These are phyloP conservation scores for Ampelomyces quisqualis DNA, from an alignment of 2,329 filamentous ascomycete genomes.

Conservation along the genomic window DNA sequence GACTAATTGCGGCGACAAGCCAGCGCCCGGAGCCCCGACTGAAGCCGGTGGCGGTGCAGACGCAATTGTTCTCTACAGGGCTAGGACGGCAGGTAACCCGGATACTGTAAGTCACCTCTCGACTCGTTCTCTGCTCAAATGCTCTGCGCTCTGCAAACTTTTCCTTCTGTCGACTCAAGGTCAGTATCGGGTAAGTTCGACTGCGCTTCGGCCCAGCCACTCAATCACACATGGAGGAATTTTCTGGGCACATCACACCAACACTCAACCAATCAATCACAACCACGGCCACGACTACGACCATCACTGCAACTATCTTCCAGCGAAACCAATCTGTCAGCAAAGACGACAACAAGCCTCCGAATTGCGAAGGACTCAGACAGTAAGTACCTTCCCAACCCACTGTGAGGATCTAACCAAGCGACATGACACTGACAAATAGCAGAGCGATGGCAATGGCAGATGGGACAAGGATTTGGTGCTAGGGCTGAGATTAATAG, in stretches of 20 bases:
- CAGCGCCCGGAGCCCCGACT: background rate
- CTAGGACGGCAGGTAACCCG: background rate
- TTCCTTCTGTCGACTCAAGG: background rate
- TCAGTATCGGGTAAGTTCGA: constrained; percentile 2
- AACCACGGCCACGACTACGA: background rate
- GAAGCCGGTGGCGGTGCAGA: constrained; percentile 1
- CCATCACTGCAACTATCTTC: background rate
- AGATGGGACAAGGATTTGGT: too few species aligned
- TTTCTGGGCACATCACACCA: background rate
- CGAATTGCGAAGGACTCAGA: too few species aligned
- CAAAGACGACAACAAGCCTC: too few species aligned
- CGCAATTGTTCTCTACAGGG: background rate
- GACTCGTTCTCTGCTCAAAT: constrained; percentile 4
- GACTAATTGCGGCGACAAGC: background rate
- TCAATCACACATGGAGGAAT: background rate
- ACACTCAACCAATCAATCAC: background rate
- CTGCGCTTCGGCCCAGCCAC: background rate
- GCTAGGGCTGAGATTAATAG: too few species aligned
- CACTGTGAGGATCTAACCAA: background rate
- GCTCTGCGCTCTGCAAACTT: constrained; percentile 3
- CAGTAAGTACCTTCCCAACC: background rate
- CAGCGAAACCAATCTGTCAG: too few species aligned
- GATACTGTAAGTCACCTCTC: constrained; percentile 4
- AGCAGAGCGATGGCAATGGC: background rate
- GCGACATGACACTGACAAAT: background rate